phyloP scores from a whole-genome alignment of 2,329 filamentous ascomycete species.

The Botrytis hyacinthi region DNA sequence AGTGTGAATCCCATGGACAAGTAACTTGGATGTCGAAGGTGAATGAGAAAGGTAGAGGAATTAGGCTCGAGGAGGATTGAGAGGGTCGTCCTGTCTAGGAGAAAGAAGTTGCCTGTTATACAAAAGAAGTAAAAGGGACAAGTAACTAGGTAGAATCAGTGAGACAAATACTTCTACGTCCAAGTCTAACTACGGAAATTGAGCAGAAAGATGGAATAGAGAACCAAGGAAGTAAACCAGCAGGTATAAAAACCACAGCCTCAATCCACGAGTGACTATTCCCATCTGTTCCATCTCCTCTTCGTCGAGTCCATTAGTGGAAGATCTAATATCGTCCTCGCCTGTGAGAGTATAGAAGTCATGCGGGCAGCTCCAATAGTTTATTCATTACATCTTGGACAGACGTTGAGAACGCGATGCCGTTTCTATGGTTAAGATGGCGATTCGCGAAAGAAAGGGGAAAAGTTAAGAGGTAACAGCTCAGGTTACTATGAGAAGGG shows the following conservation, averaged over 20 bases:
- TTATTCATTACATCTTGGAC: background rate
- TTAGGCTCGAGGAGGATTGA: background rate
- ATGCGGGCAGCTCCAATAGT: background rate
- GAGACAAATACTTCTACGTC: fast-evolving
- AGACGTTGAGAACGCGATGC: background rate
- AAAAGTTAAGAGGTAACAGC: background rate
- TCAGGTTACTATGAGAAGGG: background rate
- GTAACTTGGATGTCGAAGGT: background rate
- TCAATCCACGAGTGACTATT: background rate
- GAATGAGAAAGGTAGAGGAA: background rate
- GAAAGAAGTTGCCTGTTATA: background rate
- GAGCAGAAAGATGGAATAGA: too few species aligned
- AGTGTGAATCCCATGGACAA: background rate
- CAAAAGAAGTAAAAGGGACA: background rate
- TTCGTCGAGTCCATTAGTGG: fast-evolving
- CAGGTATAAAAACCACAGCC: background rate
- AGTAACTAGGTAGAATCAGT: background rate
- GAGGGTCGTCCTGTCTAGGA: background rate
- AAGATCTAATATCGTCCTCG: background rate
- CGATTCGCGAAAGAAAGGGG: background rate
- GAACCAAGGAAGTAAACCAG: background rate
- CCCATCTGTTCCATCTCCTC: background rate
- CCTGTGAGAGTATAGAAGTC: background rate
- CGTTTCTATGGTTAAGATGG: background rate
- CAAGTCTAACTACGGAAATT: background rate